Base-by-base conservation (phyloP, 805 yeast species). In the Metschnikowia orientalis region DNA sequence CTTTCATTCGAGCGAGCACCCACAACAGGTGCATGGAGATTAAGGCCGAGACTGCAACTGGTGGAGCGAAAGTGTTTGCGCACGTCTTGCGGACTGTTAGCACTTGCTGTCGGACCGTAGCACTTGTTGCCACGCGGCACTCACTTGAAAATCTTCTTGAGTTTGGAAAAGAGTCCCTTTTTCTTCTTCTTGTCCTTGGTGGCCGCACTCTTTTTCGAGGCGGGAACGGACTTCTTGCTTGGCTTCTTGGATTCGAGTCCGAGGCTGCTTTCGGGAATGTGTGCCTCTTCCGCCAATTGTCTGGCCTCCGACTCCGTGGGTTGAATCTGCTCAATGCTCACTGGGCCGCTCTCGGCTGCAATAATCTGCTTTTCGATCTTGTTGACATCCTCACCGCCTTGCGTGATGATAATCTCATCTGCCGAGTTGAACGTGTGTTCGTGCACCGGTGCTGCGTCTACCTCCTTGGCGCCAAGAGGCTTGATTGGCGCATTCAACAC, bases 321-420 rank as follows among this genome's bases (percentile, higher is more conserved):
- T 45, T 62, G 50, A 44, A 66, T 57, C 47, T 66, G 69, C 49
- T 65, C 71, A 23, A 65, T 54, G 18, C 59, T 53, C 10, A 59
- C 63, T 25, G 57, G 61, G 23, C 59, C 61, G 20, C 55, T 55
- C 42, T 54, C 65, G 33, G 53, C 50, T 28, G 66, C 64, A 23
- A 50, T 53, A 31, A 63, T 51, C 26, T 57, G 61, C 28, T 59
- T 54, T 35, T 55, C 63, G 30, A 61, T 50, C 19, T 56, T 60
- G 23, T 53, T 45, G 26, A 40, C 37, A 27, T 52, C 48, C 16
- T 34, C 35, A 4, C 50, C 52, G 17, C 69, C 71, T 30, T 57
- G 59, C n/a, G 69, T 65, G 29, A 63, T 51, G 31, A 65, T 53
- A 31, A 66, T 62, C 41, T 61, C 68, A 36, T 63, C 70, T 13